These are phyloP conservation scores for Priceomyces haplophilus DNA, from an alignment of 805 yeast genomes.

Conservation along the genomic window DNA sequence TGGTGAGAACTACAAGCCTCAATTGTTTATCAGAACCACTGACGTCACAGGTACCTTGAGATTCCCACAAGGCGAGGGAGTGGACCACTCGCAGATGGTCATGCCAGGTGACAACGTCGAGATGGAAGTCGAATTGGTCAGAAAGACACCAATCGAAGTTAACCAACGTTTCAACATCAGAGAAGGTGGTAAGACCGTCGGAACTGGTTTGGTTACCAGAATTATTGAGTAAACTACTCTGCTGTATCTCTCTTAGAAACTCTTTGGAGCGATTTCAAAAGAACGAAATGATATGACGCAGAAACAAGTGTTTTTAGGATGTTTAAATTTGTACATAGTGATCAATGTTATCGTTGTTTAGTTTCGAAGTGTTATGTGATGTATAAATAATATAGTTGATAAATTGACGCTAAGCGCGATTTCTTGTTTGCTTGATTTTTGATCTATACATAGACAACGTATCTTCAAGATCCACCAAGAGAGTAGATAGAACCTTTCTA, in stretches of 20 bases:
- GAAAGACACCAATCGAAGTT: slow-evolving; percentile 90
- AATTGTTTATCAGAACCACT: slow-evolving; percentile 93
- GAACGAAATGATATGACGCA: slow-evolving; percentile 2
- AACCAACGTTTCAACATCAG: slow-evolving; percentile 99
- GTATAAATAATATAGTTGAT: too few relatives aligned
- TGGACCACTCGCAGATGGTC: slow-evolving; percentile 84
- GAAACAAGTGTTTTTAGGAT: slow-evolving; percentile 1
- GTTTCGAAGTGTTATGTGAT: neutral
- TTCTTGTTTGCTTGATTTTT: neutral
- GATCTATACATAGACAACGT: too few relatives aligned
- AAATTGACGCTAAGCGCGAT: neutral
- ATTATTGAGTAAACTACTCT: slow-evolving; percentile 55
- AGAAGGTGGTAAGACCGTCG: slow-evolving; percentile 99
- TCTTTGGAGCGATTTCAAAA: neutral
- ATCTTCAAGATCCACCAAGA: neutral
- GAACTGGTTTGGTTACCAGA: slow-evolving; percentile 96
- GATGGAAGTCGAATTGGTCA: slow-evolving; percentile 86
- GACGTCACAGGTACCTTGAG: slow-evolving; percentile 87
- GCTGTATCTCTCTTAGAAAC: neutral
- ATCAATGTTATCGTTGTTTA: slow-evolving; percentile 1
- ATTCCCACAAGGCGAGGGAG: slow-evolving; percentile 75
- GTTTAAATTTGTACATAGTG: slow-evolving; percentile 6
- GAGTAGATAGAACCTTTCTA: neutral
- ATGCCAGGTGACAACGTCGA: slow-evolving; percentile 98
- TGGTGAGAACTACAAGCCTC: slow-evolving; percentile 97